Base-by-base conservation (phyloP, 2,329 filamentous ascomycete species). In the Aureobasidium sp. region DNA sequence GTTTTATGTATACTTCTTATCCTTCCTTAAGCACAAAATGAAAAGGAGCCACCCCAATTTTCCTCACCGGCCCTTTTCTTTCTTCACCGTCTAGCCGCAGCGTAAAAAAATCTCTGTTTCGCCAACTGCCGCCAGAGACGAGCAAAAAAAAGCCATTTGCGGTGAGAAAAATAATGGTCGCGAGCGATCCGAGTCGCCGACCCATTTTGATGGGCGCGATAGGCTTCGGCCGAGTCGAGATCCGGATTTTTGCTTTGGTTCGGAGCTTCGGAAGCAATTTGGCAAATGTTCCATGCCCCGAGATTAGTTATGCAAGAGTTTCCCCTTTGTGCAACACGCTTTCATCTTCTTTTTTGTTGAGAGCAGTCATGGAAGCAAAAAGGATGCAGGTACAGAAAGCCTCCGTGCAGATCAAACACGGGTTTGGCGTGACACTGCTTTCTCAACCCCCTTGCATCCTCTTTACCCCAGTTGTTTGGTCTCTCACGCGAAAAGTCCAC, bases 231-330 rank as follows among this genome's bases (percentile, higher is more conserved):
- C 32, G 17, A 26, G 13, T 41, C 9, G 34, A 37, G 34, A 5
- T 37, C 34, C 34, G 34, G 2, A 4, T 15, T 37, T 13, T 15
- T 37, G 10, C 7, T 46, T n/a, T 46, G 53, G 41, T 46, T 46
- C 53, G 53, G 53, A 57, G 39, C n/a, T 17, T 46, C 53, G 53
- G 53, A 47, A 44, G 41, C 53, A 44, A 44, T 57, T 37, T 37
- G 9, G 32, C 29, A 32, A 32, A 32, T 37, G 12, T 6, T 46
- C 20, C 41, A 17, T 5, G n/a, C 53, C 9, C 7, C 41, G 53
- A 57, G 34, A 57, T 57, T 57, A 41, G 5, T 52, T 39, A 24
- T 52, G 50, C 50, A 52, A 10, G 3, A 37, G 9, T 8, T 24
- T 51, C 48, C 9, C 48, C 36, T 27, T 41, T 52, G 34, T 52